These are phyloP conservation scores for Schizonepeta tenuifolia DNA, from an alignment of 257 asterid genomes.

Conservation along the genomic window DNA sequence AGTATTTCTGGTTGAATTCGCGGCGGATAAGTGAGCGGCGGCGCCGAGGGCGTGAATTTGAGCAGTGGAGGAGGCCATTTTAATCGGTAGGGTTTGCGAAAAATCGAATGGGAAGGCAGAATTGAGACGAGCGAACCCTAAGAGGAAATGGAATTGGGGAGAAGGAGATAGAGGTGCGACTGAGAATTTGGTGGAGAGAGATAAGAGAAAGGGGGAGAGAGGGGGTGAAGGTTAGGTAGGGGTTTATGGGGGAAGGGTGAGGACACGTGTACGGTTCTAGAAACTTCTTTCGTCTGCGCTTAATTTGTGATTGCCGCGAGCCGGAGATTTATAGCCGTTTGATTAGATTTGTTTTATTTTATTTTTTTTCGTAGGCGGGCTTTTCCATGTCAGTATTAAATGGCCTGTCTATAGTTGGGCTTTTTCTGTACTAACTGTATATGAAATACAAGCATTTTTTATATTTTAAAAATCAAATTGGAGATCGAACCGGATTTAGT, in stretches of 20 bases:
- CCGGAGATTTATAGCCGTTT: background rate
- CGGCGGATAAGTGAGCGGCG: constrained; percentile 45
- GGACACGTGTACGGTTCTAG: constrained; percentile 20
- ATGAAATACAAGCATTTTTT: too few species aligned
- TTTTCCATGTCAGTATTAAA: too few species aligned
- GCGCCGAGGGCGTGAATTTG: constrained; percentile 71
- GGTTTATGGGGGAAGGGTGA: background rate
- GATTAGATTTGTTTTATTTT: too few species aligned
- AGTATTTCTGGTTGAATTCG: constrained; percentile 30
- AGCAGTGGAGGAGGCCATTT: constrained; percentile 65
- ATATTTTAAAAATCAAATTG: too few species aligned
- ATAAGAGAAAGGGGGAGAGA: constrained; percentile 18
- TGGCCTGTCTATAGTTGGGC: too few species aligned
- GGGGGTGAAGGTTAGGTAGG: background rate
- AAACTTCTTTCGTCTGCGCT: background rate
- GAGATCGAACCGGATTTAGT: too few species aligned
- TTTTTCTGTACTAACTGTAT: too few species aligned
- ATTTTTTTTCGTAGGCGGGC: too few species aligned
- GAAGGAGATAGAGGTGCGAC: constrained; percentile 30
- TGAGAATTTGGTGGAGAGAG: constrained; percentile 36
- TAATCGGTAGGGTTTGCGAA: background rate
- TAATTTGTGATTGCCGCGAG: background rate
- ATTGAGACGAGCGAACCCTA: constrained; percentile 26
- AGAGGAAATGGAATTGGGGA: constrained; percentile 15
- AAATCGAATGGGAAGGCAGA: background rate